Evolutionary conservation across 768 basidiomycete species (phyloP), one percentile per base, ranked within the genome.

Genomic region (Boletus rubroflammeus): DNA sequence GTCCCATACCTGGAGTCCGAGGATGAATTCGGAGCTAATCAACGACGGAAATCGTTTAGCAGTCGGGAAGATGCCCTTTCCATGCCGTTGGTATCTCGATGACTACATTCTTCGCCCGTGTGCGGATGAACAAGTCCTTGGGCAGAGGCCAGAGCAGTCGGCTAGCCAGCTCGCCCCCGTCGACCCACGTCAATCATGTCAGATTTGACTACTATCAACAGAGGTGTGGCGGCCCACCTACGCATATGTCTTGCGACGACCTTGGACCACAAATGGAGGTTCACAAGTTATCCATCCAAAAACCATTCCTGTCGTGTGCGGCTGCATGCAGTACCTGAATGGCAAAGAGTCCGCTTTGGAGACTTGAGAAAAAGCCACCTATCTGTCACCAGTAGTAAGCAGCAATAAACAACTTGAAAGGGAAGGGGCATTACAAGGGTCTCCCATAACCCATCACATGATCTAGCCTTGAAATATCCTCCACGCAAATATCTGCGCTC

Each of bases 1-100:
- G 4, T 39, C 41, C 54, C 26, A 40, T 26, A 36, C 31, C 4
- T n/a, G 25, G 2, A 19, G 10, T 40, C 53, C 54, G 13, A 62
- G 56, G 1, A 63, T 9, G n/a, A 53, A 55, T 34, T 58, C 54
- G 6, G 6, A 65, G 49, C 53, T 51, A 61, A 19, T 43, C 53
- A 15, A 53, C 36, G 1, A 58, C 49, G 2, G 51, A 26, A 13
- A 66, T 46, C 50, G 44, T 60, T 35, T 61, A 7, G n/a, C 54
- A 62, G 38, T 58, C 52, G 3, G 38, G 9, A 0, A 62, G 19
- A 26, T 64, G 21, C 0, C 17, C 43, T 1, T 61, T n/a, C 55
- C 50, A 57, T 14, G 15, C 39, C 34, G 25, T 23, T 13, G 59
- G 43, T 19, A 28, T 25, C 11, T n/a, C 7, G 8, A 1, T 25